Evolutionary conservation across 441 rosid genomes (phyloP).

Genomic region (Euphorbia corollata): DNA sequence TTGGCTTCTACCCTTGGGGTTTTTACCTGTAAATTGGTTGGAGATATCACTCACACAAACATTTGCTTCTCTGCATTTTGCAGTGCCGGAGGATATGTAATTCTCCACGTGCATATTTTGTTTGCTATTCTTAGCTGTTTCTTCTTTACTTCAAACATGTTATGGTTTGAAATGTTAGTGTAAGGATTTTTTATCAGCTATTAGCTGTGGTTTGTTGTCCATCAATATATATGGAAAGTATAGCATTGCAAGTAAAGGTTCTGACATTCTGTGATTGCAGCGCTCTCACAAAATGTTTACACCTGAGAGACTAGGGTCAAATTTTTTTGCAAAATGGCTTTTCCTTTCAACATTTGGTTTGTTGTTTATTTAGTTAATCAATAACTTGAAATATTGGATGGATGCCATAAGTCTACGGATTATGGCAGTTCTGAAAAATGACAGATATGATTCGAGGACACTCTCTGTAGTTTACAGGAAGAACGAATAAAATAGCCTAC

Average conservation of each 20-base stretch:
- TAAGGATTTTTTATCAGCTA: background rate
- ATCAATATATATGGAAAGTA: background rate
- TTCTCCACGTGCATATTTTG: background rate
- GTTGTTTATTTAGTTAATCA: background rate
- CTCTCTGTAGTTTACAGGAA: background rate
- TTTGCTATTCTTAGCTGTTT: slow-evolving; percentile 1
- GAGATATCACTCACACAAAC: background rate
- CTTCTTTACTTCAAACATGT: background rate
- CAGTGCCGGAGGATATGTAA: background rate
- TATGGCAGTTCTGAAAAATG: background rate
- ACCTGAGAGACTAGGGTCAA: background rate
- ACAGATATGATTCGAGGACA: background rate
- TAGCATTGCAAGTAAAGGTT: background rate
- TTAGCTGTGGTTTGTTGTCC: too few relatives aligned
- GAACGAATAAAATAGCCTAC: background rate
- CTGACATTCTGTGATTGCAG: background rate
- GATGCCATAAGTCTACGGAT: background rate
- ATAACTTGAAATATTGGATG: background rate
- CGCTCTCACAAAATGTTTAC: background rate
- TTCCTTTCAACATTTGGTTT: background rate
- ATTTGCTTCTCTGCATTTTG: background rate
- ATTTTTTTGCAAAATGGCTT: background rate
- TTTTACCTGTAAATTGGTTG: background rate
- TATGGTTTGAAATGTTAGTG: background rate
- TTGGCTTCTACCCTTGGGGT: background rate